A percentile compares a stretch with the other conserved stretches of the same genome.
These are phyloP conservation scores for Amauroascus niger DNA, from an alignment of 2,329 filamentous ascomycete genomes.

Conservation along the genomic window DNA sequence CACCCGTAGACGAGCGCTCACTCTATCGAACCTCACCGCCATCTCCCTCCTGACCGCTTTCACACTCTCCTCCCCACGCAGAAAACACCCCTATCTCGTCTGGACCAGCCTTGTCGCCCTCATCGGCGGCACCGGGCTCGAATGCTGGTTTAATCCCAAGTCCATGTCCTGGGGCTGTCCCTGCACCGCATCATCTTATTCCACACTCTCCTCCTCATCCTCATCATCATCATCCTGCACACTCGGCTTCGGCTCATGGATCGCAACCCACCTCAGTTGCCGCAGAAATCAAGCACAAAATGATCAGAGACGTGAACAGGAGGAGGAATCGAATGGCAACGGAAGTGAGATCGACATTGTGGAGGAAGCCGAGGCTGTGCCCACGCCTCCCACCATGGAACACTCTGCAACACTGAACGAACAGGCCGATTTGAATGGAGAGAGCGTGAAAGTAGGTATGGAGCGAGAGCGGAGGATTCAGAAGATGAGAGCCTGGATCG, in stretches of 20 bases:
- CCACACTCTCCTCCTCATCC: not conserved
- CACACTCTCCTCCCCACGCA: slow-evolving; percentile 60
- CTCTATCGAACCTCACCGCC: slow-evolving; percentile 59
- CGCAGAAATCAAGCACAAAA: not conserved
- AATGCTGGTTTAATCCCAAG: slow-evolving; percentile 63
- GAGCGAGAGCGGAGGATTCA: slow-evolving; percentile 34
- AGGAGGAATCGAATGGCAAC: slow-evolving; percentile 14
- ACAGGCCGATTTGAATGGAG: slow-evolving; percentile 35
- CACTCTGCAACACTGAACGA: slow-evolving; percentile 3
- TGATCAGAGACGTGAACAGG: slow-evolving; percentile 20
- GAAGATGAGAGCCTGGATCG: slow-evolving; percentile 30
- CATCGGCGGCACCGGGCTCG: slow-evolving; percentile 44
- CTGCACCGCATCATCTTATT: slow-evolving; percentile 3
- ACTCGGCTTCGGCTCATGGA: slow-evolving; percentile 2
- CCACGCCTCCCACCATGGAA: slow-evolving; percentile 11
- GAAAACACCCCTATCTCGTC: slow-evolving; percentile 79
- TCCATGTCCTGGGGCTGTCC: slow-evolving; percentile 18
- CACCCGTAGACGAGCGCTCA: slow-evolving; percentile 55
- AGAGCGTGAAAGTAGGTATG: slow-evolving; percentile 39
- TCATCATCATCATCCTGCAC: not conserved
- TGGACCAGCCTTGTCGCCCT: slow-evolving; percentile 63
- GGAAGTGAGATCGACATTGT: slow-evolving; percentile 19
- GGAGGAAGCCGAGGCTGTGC: slow-evolving; percentile 14
- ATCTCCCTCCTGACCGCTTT: slow-evolving; percentile 69
- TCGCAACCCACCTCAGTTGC: slow-evolving; percentile 5